phyloP scores from a whole-genome alignment of 2,329 filamentous ascomycete species.

The Colletotrichum euphorbiae region DNA sequence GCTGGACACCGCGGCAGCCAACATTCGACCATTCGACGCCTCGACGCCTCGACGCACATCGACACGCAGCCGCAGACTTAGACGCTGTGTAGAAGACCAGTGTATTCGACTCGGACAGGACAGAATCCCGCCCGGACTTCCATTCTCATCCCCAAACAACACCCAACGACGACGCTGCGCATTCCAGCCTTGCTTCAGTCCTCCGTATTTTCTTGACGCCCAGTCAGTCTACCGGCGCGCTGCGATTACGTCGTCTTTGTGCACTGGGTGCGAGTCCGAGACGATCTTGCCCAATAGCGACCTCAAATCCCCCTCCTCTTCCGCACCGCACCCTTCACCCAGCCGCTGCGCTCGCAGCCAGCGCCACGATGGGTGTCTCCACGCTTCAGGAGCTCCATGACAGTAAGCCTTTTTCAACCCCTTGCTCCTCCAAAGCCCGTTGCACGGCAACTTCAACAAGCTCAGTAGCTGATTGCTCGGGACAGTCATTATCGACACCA shows the following conservation, averaged over 20 bases:
- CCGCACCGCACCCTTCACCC: neutral
- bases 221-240: constrained; percentile 6
- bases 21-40: neutral
- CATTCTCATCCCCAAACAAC: neutral
- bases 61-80: neutral
- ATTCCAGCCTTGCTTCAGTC: constrained; percentile 22
- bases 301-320: neutral
- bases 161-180: constrained; percentile 18
- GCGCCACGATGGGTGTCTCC: constrained; percentile 80
- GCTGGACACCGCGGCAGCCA: neutral
- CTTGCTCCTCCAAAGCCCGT: neutral
- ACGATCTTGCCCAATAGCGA: constrained; percentile 11
- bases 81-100: neutral
- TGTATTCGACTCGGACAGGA: neutral
- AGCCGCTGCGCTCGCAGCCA: constrained; percentile 34
- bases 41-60: constrained; percentile 1
- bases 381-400: constrained; percentile 70
- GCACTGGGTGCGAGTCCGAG: constrained; percentile 9
- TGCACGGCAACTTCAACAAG: neutral
- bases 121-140: constrained; percentile 10
- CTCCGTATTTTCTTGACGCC: neutral
- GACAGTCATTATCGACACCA: constrained; percentile 75
- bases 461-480: constrained; percentile 48
- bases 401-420: constrained; percentile 61
- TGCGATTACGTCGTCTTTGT: constrained; percentile 12